These are phyloP conservation scores for Serendipita sp. DNA, from an alignment of 768 basidiomycete species.

Conservation along the genomic window DNA sequence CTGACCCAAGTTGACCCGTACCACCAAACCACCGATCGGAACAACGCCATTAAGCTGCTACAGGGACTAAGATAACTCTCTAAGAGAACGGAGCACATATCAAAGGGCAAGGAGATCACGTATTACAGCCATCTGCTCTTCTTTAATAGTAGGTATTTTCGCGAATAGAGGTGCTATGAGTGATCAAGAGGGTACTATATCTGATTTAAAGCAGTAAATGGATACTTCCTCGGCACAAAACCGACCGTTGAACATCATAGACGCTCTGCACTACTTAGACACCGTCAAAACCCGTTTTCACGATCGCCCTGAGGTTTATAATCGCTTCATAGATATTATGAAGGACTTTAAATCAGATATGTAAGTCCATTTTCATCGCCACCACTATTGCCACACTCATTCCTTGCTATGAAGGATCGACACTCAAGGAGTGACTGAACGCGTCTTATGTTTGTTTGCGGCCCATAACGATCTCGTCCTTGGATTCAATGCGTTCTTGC, in stretches of 20 bases:
- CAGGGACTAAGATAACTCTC: no score
- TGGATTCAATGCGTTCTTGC: conserved; percentile 35
- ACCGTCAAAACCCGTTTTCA: conserved; percentile 25
- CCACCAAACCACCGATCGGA: no score
- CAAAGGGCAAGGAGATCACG: no score
- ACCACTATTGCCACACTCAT: background rate
- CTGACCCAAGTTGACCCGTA: no score
- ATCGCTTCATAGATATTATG: conserved; percentile 25
- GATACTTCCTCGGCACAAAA: background rate
- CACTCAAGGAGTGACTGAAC: conserved; percentile 33
- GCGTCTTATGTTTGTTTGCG: conserved; percentile 30
- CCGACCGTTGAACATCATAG: conserved; percentile 21
- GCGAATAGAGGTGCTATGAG: background rate
- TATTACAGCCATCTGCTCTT: no score
- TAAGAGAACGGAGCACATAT: no score
- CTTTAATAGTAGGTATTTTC: background rate
- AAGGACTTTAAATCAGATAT: conserved; percentile 29
- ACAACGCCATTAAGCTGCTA: no score
- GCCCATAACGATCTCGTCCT: conserved; percentile 30
- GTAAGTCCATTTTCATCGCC: background rate
- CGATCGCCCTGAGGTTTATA: conserved; percentile 25
- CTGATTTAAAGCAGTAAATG: background rate
- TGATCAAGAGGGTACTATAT: background rate
- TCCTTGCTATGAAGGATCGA: conserved; percentile 23
- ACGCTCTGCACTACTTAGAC: conserved; percentile 25